Conservation (phyloP, 305 asterid species). For the Salvia sclarea region DNA sequence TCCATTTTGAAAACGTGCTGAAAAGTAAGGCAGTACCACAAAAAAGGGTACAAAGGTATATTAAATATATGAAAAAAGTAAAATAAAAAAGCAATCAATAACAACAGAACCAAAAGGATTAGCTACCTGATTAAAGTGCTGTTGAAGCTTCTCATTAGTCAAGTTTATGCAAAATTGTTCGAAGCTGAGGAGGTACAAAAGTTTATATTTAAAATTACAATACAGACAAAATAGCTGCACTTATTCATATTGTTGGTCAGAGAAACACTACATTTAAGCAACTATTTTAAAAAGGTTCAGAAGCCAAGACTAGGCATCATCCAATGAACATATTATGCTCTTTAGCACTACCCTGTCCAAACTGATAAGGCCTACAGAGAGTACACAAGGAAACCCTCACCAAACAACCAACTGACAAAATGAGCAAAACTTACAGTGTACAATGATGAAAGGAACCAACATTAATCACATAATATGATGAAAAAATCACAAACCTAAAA, state of each 20-base stretch:
- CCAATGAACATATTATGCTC: constrained; percentile 4
- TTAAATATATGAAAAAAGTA: neutral
- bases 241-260: constrained; percentile 25
- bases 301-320: constrained; percentile 16
- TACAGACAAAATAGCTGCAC: constrained; percentile 15
- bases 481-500: neutral
- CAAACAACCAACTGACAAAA: neutral
- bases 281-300: constrained; percentile 5
- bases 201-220: constrained; percentile 24
- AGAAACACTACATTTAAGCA: constrained; percentile 24
- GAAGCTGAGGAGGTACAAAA: constrained; percentile 44
- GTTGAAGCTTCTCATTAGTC: constrained; percentile 72
- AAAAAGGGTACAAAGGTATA: constrained; percentile 25
- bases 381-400: neutral
- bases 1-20: constrained; percentile 99
- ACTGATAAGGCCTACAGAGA: neutral
- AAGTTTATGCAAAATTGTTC: constrained; percentile 65
- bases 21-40: constrained; percentile 36
- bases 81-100: constrained; percentile 5
- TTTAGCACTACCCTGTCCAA: neutral
- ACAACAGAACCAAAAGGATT: neutral
- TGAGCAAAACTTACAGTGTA: neutral
- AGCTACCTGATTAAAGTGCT: constrained; percentile 90
- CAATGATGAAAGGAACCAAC: constrained; percentile 15
- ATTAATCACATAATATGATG: neutral